phyloP scores from a whole-genome alignment of 441 rosid species.

The Mallotus japonicus region DNA sequence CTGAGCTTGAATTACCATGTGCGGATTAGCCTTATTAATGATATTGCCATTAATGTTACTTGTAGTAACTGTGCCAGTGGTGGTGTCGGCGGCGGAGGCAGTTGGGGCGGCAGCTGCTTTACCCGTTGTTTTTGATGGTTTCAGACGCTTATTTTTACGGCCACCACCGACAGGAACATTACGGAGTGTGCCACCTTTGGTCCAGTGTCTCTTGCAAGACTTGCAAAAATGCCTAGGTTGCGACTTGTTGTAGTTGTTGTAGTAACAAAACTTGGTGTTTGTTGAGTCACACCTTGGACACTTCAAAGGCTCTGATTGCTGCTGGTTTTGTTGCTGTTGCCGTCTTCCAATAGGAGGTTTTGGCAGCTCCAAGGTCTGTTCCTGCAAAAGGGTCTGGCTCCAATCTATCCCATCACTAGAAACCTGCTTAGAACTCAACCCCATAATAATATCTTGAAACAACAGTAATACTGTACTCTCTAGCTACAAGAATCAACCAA shows the following conservation, averaged over 20 bases:
- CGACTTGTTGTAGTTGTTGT: slow-evolving; percentile 58
- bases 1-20: slow-evolving; percentile 27
- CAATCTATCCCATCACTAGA: slow-evolving; percentile 44
- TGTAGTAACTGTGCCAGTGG: background rate
- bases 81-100: slow-evolving; percentile 5
- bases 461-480: no score
- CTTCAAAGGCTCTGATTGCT: slow-evolving; percentile 40
- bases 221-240: slow-evolving; percentile 68
- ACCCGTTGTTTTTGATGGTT: slow-evolving; percentile 24
- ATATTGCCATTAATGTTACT: slow-evolving; percentile 1
- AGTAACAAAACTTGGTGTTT: slow-evolving; percentile 64
- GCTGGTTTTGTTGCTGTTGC: slow-evolving; percentile 33
- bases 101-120: background rate
- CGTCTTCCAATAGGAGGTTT: slow-evolving; percentile 28
- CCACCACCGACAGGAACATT: slow-evolving; percentile 64
- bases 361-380: slow-evolving; percentile 33
- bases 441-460: slow-evolving; percentile 30
- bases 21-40: slow-evolving; percentile 24
- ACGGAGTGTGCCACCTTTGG: slow-evolving; percentile 63
- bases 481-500: background rate
- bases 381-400: slow-evolving; percentile 41
- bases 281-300: slow-evolving; percentile 65
- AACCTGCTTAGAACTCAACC: slow-evolving; percentile 50
- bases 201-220: slow-evolving; percentile 69
- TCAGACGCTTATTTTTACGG: slow-evolving; percentile 53